Evolutionary conservation across 176 grass and related monocot species (phyloP).

Genomic region (Urochloa ruziziensis): DNA sequence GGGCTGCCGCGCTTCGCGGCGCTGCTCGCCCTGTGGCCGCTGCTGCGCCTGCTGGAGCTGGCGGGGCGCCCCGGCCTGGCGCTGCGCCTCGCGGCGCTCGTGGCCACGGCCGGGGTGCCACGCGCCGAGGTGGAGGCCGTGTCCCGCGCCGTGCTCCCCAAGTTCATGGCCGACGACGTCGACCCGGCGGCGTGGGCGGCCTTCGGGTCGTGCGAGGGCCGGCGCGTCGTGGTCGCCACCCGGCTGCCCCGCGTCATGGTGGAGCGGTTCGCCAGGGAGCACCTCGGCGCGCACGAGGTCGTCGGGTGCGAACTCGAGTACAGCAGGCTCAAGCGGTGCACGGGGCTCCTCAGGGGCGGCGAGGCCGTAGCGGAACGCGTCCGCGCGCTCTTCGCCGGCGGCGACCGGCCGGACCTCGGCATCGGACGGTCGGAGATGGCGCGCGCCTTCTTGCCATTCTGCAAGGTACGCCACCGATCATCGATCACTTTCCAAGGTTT

Average conservation of each 20-base stretch:
- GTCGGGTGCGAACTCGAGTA: constrained; percentile 66
- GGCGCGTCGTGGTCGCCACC: constrained; percentile 68
- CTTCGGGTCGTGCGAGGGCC: constrained; percentile 40
- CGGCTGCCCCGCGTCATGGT: constrained; percentile 70
- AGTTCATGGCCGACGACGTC: constrained; percentile 88
- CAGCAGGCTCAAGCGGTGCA: constrained; percentile 37
- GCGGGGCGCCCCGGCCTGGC: not conserved
- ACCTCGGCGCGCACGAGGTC: constrained; percentile 77
- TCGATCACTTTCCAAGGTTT: not conserved
- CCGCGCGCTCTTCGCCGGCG: constrained; percentile 31
- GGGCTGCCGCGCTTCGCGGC: constrained; percentile 54
- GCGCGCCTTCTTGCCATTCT: constrained; percentile 46
- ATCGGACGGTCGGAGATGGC: constrained; percentile 35
- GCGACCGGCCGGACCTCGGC: constrained; percentile 41
- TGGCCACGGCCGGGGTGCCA: constrained; percentile 46
- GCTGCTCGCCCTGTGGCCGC: constrained; percentile 64
- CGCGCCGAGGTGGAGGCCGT: constrained; percentile 67
- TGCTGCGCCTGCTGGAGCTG: constrained; percentile 37
- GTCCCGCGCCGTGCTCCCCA: constrained; percentile 84
- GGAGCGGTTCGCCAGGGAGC: constrained; percentile 73
- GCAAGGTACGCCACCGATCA: constrained; percentile 40
- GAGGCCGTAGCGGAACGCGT: not conserved
- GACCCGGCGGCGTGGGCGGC: constrained; percentile 59
- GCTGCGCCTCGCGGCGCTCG: constrained; percentile 45
- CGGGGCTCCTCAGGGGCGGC: constrained; percentile 29